phyloP scores from a whole-genome alignment of 2,329 filamentous ascomycete genomes.

The Alternaria sp. region DNA sequence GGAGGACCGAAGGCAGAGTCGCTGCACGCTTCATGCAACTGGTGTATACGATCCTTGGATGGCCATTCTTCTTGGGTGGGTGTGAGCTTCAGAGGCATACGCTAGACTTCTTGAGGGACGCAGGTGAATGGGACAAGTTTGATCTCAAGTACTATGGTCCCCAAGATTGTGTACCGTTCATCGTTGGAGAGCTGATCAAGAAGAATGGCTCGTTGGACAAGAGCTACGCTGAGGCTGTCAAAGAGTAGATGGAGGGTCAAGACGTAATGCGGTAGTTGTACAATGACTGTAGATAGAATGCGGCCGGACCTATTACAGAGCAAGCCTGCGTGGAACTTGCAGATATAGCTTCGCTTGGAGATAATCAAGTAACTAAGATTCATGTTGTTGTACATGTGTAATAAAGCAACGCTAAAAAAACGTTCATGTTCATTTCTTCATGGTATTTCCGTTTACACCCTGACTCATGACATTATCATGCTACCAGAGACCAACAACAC shows the following conservation, averaged over 20 bases:
- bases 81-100: constrained; percentile 61
- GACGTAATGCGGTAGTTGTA: neutral
- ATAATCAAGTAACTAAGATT: neutral
- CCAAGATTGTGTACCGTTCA: constrained; percentile 39
- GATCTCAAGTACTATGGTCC: constrained; percentile 51
- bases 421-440: neutral
- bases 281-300: neutral
- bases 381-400: neutral
- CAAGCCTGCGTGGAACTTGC: neutral
- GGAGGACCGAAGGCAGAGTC: constrained; percentile 54
- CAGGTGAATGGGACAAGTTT: constrained; percentile 57
- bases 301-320: neutral
- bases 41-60: constrained; percentile 55
- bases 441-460: neutral
- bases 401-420: neutral
- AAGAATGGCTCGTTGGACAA: constrained; percentile 23
- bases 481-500: constrained; percentile 4
- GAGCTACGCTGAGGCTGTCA: constrained; percentile 28
- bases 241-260: constrained; percentile 9
- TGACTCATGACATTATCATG: neutral
- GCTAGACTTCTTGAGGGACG: constrained; percentile 50
- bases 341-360: neutral
- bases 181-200: constrained; percentile 49
- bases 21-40: constrained; percentile 55
- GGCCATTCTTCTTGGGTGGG: constrained; percentile 60